Conservation (phyloP, 1,284 basidiomycete species). For the Cutaneotrichosporon mucoides region DNA sequence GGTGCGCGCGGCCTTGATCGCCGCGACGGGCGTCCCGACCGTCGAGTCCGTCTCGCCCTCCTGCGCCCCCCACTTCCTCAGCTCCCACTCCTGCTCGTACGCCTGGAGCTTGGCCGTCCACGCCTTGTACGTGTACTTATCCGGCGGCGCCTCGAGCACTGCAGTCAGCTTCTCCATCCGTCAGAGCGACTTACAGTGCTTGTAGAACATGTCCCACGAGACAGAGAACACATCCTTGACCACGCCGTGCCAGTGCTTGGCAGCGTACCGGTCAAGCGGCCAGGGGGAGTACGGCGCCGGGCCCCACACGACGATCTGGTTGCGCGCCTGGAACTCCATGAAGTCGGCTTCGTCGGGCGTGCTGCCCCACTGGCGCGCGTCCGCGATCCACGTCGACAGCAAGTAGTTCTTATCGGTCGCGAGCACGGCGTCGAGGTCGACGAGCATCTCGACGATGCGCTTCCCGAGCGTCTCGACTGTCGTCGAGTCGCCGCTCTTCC, state of each 20-base stretch:
- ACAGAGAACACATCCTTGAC: conserved; percentile 48
- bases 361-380: conserved; percentile 45
- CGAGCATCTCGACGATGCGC: conserved; percentile 39
- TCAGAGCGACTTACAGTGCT: background rate
- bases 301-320: conserved; percentile 55
- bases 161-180: background rate
- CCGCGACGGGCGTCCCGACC: background rate
- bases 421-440: conserved; percentile 49
- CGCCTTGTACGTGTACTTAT: background rate
- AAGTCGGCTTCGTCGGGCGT: conserved; percentile 6
- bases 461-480: background rate
- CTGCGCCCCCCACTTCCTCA: conserved; percentile 9
- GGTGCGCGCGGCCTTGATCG: conserved; percentile 1
- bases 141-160: background rate
- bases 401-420: conserved; percentile 47
- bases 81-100: conserved; percentile 47
- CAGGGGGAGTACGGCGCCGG: conserved; percentile 49
- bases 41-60: conserved; percentile 33
- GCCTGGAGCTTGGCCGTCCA: conserved; percentile 38
- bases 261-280: conserved; percentile 43
- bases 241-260: conserved; percentile 53
- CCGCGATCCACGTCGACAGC: conserved; percentile 49
- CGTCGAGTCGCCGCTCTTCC: background rate
- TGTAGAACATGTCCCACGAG: conserved; percentile 48
- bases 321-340: conserved; percentile 51